phyloP scores from a whole-genome alignment of 202 grass and related monocot genomes.

The Dendrocalamus latiflorus region DNA sequence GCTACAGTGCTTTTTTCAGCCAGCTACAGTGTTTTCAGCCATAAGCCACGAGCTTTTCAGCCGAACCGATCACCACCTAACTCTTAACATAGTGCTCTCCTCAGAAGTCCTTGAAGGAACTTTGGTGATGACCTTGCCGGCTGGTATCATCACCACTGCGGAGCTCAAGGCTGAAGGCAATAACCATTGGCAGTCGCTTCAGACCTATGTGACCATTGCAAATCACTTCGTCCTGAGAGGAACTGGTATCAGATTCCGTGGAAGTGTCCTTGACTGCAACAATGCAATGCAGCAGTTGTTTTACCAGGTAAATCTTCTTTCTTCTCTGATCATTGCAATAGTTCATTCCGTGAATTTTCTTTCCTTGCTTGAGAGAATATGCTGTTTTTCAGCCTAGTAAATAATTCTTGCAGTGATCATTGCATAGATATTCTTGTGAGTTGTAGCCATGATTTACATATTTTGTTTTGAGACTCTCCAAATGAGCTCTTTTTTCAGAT shows the following conservation, averaged over 20 bases:
- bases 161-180: conserved; percentile 45
- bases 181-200: conserved; percentile 56
- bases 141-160: conserved; percentile 20
- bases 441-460: neutral
- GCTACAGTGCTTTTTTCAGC: no score
- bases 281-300: conserved; percentile 50
- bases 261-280: conserved; percentile 54
- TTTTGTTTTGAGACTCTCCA: neutral
- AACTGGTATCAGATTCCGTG: conserved; percentile 57
- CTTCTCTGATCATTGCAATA: neutral
- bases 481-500: neutral
- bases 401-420: neutral
- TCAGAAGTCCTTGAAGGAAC: conserved; percentile 67
- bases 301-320: conserved; percentile 49
- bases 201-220: conserved; percentile 55
- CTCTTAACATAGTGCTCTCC: neutral
- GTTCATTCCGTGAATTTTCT: neutral
- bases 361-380: neutral
- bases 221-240: conserved; percentile 61
- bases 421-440: neutral
- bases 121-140: conserved; percentile 41
- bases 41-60: no score
- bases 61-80: no score
- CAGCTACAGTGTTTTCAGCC: no score
- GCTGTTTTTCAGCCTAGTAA: neutral